Evolutionary conservation across 2,329 filamentous ascomycete genomes (phyloP).

Genomic region (Drechslera avenae): DNA sequence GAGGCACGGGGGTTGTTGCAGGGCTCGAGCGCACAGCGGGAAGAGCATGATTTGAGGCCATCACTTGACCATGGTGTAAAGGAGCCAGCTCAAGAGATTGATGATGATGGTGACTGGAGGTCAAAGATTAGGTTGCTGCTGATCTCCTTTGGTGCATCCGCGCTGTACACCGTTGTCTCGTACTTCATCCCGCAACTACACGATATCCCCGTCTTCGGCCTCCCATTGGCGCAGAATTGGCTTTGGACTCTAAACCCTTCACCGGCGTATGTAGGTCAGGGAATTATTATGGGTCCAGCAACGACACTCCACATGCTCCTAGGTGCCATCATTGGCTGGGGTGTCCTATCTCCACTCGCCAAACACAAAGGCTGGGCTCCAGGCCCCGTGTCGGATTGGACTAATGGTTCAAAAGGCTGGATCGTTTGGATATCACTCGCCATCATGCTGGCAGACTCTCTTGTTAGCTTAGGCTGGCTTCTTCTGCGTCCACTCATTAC

Average conservation of each 20-base stretch:
- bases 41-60: slow-evolving; percentile 28
- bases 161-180: slow-evolving; percentile 72
- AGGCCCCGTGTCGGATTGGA: slow-evolving; percentile 85
- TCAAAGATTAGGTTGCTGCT: slow-evolving; percentile 65
- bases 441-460: slow-evolving; percentile 94
- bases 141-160: slow-evolving; percentile 65
- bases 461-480: slow-evolving; percentile 85
- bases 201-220: slow-evolving; percentile 85
- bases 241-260: slow-evolving; percentile 96
- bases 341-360: slow-evolving; percentile 83
- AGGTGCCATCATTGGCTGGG: slow-evolving; percentile 90
- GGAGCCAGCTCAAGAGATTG: slow-evolving; percentile 31
- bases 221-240: slow-evolving; percentile 75
- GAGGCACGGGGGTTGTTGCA: slow-evolving; percentile 46
- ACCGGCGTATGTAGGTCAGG: slow-evolving; percentile 95
- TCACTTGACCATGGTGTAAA: slow-evolving; percentile 23
- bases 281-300: slow-evolving; percentile 96
- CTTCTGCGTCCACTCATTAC: slow-evolving; percentile 66
- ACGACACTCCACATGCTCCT: slow-evolving; percentile 96
- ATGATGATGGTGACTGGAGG: slow-evolving; percentile 60
- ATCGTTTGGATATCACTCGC: slow-evolving; percentile 96
- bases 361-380: slow-evolving; percentile 88
- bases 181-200: slow-evolving; percentile 89
- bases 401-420: slow-evolving; percentile 93
- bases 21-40: slow-evolving; percentile 21